Conservation (phyloP, 768 basidiomycete species). For the Russula emetica region DNA sequence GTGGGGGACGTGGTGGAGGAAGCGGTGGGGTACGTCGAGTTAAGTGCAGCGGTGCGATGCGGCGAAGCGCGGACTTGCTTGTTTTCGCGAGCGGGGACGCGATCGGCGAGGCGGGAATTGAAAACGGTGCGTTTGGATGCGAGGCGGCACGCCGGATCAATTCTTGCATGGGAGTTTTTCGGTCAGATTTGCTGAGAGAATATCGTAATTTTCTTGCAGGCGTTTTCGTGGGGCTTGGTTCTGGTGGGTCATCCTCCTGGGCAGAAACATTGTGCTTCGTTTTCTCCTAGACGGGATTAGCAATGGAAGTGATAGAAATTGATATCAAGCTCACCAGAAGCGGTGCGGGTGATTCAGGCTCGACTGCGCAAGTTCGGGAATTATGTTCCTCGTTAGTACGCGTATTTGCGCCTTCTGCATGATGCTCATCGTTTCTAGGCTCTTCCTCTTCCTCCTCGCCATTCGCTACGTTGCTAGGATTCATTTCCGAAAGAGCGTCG, state of each 20-base stretch:
- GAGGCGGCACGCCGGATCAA: slow-evolving; percentile 70
- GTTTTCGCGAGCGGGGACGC: slow-evolving; percentile 67
- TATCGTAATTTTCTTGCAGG: slow-evolving; percentile 14
- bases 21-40: slow-evolving; percentile 72
- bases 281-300: slow-evolving; percentile 15
- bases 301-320: background rate
- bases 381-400: background rate
- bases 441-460: slow-evolving; percentile 1
- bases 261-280: background rate
- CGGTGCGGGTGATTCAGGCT: background rate
- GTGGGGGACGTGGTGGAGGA: slow-evolving; percentile 63
- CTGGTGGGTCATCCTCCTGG: background rate
- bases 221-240: slow-evolving; percentile 1
- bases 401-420: background rate
- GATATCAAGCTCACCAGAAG: slow-evolving; percentile 2
- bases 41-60: slow-evolving; percentile 72
- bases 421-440: background rate
- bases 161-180: slow-evolving; percentile 65
- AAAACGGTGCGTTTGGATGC: slow-evolving; percentile 58
- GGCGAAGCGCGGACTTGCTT: slow-evolving; percentile 55
- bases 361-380: background rate
- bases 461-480: background rate
- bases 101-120: slow-evolving; percentile 35
- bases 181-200: slow-evolving; percentile 30
- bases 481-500: background rate